Conservation (phyloP, 371 early-diverging fungal species). For the Zychaea mexicana region DNA sequence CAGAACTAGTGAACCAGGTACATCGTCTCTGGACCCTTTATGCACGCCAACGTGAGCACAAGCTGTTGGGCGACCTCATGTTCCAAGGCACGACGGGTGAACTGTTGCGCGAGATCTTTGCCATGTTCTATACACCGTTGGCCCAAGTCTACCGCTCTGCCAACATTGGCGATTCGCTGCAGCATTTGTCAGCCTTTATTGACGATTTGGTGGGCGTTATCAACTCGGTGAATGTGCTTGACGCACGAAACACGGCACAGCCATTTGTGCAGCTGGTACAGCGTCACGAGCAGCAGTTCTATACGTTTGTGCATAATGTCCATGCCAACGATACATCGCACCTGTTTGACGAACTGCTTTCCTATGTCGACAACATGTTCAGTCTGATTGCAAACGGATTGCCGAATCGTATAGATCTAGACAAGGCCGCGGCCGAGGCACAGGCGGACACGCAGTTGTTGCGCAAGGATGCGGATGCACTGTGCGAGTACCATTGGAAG, state of each 20-base stretch:
- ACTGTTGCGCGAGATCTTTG: constrained; percentile 58
- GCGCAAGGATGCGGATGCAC: constrained; percentile 17
- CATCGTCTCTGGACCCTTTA: constrained; percentile 49
- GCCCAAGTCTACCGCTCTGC: constrained; percentile 63
- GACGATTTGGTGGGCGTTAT: constrained; percentile 60
- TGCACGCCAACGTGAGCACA: constrained; percentile 53
- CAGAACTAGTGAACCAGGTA: constrained; percentile 32
- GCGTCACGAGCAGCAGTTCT: constrained; percentile 56
- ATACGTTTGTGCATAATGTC: constrained; percentile 58
- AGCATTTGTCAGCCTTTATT: constrained; percentile 52
- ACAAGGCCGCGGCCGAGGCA: neutral
- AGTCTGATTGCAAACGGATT: constrained; percentile 22
- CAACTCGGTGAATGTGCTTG: constrained; percentile 39
- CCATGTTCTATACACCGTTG: constrained; percentile 61
- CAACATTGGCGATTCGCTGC: constrained; percentile 56
- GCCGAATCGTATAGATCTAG: constrained; percentile 22
- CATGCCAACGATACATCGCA: constrained; percentile 45
- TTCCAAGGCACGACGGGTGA: constrained; percentile 62
- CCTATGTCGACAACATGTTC: constrained; percentile 29
- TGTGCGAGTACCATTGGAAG: constrained; percentile 22
- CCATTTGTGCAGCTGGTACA: constrained; percentile 44
- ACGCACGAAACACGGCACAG: constrained; percentile 24
- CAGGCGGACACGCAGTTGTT: neutral
- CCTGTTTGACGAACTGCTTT: constrained; percentile 35
- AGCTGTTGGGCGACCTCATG: constrained; percentile 49